Evolutionary conservation across 2,329 filamentous ascomycete species (phyloP).

Genomic region (Diplocarpon mali): DNA sequence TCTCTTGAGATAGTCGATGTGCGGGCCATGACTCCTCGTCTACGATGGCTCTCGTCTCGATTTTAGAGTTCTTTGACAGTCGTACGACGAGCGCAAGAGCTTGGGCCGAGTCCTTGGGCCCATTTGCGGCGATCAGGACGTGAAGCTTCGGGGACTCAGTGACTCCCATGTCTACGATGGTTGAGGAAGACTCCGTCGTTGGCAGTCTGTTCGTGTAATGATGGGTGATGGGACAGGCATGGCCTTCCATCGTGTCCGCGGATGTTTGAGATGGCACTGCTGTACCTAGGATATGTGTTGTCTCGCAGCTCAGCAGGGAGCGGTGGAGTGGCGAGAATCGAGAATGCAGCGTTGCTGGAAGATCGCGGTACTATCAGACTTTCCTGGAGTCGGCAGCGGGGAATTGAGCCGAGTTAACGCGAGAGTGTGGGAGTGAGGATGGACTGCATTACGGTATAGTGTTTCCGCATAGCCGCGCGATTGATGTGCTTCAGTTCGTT

Average conservation of each 20-base stretch:
- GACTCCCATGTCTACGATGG: constrained; percentile 23
- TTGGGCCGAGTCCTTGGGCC: constrained; percentile 52
- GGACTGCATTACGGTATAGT: too few species aligned
- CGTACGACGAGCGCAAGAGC: constrained; percentile 55
- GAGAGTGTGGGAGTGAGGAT: too few species aligned
- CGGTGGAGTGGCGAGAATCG: background rate
- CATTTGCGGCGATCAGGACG: constrained; percentile 55
- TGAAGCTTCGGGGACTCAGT: constrained; percentile 46
- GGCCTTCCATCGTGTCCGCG: too few species aligned
- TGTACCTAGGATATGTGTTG: background rate
- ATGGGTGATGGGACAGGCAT: too few species aligned
- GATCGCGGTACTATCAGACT: background rate
- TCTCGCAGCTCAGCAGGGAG: constrained; percentile 1
- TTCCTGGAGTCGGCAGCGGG: too few species aligned
- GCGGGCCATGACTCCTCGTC: constrained; percentile 45
- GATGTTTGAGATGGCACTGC: background rate
- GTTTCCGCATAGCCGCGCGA: too few species aligned
- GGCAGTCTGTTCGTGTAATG: constrained; percentile 5
- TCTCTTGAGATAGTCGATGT: constrained; percentile 50
- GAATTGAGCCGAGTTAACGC: too few species aligned
- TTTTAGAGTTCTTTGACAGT: constrained; percentile 52
- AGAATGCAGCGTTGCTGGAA: background rate
- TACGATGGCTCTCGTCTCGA: constrained; percentile 50
- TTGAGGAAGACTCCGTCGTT: constrained; percentile 19
- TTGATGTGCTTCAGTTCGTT: too few species aligned